Conservation (phyloP, 2,329 filamentous ascomycete species). For the Colletotrichum tropicale region DNA sequence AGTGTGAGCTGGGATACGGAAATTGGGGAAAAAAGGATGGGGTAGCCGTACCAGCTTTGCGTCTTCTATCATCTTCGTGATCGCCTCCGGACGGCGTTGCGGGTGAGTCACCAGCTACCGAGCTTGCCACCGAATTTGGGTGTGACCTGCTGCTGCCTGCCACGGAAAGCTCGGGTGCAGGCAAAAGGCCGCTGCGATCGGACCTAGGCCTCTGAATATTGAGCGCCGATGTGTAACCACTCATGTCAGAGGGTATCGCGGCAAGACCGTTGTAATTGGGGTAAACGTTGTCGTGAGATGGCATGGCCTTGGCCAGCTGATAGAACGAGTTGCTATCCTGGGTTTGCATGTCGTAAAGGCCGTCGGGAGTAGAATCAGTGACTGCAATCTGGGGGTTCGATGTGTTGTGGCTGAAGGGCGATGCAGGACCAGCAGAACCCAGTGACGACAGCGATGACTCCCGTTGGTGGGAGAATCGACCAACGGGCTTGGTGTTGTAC, state of each 20-base stretch:
- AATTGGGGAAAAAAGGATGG: slow-evolving; percentile 13
- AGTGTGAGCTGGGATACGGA: slow-evolving; percentile 38
- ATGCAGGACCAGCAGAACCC: slow-evolving; percentile 64
- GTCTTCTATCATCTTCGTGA: slow-evolving; percentile 50
- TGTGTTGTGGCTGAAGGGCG: slow-evolving; percentile 59
- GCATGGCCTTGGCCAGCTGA: slow-evolving; percentile 50
- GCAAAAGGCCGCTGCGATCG: slow-evolving; percentile 45
- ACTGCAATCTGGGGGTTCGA: slow-evolving; percentile 64
- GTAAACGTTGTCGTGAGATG: slow-evolving; percentile 38
- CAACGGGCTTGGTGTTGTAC: slow-evolving; percentile 39
- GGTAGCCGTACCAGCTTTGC: slow-evolving; percentile 58
- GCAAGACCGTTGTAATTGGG: slow-evolving; percentile 45
- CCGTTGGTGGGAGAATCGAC: slow-evolving; percentile 56
- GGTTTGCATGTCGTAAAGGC: slow-evolving; percentile 45
- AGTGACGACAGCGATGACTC: slow-evolving; percentile 67
- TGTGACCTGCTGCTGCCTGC: slow-evolving; percentile 48
- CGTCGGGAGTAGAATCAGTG: slow-evolving; percentile 52
- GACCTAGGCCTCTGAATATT: slow-evolving; percentile 41
- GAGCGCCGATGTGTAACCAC: slow-evolving; percentile 42
- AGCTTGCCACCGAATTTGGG: slow-evolving; percentile 62
- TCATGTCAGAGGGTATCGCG: slow-evolving; percentile 39
- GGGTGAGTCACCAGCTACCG: slow-evolving; percentile 62
- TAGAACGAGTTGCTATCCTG: slow-evolving; percentile 48
- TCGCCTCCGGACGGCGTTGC: slow-evolving; percentile 59
- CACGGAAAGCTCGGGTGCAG: slow-evolving; percentile 49